A percentile compares a stretch with the other conserved stretches of the same genome.
Conservation (phyloP, 2,329 filamentous ascomycete genomes). For the Stylonectria norvegica region DNA sequence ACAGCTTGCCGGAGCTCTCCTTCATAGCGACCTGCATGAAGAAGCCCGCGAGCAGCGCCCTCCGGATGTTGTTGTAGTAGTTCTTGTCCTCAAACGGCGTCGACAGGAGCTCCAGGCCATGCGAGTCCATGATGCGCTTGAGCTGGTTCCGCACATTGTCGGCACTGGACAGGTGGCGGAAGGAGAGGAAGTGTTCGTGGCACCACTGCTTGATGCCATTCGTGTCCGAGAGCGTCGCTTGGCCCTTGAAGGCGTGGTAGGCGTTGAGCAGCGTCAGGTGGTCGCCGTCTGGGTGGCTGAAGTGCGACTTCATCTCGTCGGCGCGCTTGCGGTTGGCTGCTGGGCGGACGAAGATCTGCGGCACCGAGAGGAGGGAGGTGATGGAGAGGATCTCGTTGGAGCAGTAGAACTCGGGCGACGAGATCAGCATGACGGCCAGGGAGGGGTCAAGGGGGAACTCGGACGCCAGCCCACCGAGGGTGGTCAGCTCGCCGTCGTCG, state of each 20-base stretch:
- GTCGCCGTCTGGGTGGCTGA: constrained; percentile 89
- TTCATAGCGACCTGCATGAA: constrained; percentile 99
- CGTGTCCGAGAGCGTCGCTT: constrained; percentile 53
- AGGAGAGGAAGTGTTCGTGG: constrained; percentile 91
- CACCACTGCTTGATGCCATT: constrained; percentile 85
- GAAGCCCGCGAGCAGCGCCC: constrained; percentile 88
- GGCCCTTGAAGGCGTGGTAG: constrained; percentile 93
- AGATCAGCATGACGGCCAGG: constrained; percentile 95
- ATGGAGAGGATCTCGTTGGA: constrained; percentile 97
- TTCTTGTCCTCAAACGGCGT: constrained; percentile 93
- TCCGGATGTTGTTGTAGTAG: constrained; percentile 96
- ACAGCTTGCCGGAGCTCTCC: constrained; percentile 82
- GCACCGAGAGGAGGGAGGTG: constrained; percentile 88
- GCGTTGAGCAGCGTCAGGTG: constrained; percentile 95
- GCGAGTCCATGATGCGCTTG: constrained; percentile 93
- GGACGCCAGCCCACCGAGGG: constrained; percentile 80
- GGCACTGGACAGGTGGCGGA: constrained; percentile 82
- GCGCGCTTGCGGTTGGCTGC: constrained; percentile 81
- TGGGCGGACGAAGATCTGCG: constrained; percentile 88
- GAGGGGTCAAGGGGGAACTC: constrained; percentile 94
- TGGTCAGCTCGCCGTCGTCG: constrained; percentile 90
- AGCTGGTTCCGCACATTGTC: constrained; percentile 92
- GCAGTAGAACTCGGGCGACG: constrained; percentile 96
- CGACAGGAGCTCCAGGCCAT: constrained; percentile 79
- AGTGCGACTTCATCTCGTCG: constrained; percentile 95